Evolutionary conservation across 2,329 filamentous ascomycete genomes (phyloP), one percentile per base, ranked within the genome.

Genomic region (Cytospora paraplurivora): DNA sequence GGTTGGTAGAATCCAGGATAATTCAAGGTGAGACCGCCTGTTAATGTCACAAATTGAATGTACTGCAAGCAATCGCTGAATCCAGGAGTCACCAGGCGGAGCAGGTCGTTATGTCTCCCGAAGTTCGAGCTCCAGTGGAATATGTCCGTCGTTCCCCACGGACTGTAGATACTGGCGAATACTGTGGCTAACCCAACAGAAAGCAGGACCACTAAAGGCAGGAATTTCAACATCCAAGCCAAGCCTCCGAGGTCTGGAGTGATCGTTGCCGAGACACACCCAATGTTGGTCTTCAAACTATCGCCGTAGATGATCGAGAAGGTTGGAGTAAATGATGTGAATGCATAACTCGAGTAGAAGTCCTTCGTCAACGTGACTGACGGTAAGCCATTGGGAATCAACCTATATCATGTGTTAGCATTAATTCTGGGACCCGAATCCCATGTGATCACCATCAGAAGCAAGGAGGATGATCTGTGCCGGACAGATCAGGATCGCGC

Each of bases 121-220:
- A 96, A 98, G 74, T 99, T 99, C 72, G 92, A 96, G n/a, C 92
- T 93, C 93, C 94, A 99, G 69, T 91, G 88, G 74, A 98, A 98
- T 21, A 94, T 83, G 73, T 99, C 91, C 8, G 87, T 87, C 1
- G 92, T 91, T 21, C 95, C 95, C 94, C 95, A 99, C 0, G 95
- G 95, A 72, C 93, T 97, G 73, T 88, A 94, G 44, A 96, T 91
- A 56, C 88, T 91, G 3, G 95, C 93, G 68, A 92, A 87, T 41
- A 93, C 80, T 7, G 94, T 97, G 15, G 93, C 92, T 63, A 93
- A 76, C 1, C 88, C 95, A 53, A 96, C 91, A 49, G 94, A 81
- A 3, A 94, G 78, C 37, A 99, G 81, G 32, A 97, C 85, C 3
- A 89, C 80, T 32, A 94, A 82, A 1, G 95, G 94, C 5, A 97